Conservation (phyloP, 2,329 filamentous ascomycete species). For the Graphiopsis chlorocephala region DNA sequence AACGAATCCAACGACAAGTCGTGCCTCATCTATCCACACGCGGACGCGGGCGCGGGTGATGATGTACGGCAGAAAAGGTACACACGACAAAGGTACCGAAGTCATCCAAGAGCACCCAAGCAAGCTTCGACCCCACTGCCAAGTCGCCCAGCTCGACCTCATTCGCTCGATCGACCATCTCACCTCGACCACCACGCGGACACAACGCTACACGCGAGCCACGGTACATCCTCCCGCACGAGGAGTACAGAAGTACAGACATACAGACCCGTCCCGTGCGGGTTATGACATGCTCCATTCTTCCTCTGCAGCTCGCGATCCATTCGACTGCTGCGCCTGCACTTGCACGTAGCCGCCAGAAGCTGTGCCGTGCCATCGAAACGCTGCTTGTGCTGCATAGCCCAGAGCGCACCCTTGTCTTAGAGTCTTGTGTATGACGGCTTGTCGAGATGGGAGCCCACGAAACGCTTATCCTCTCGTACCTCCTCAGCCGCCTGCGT, state of each 20-base stretch:
- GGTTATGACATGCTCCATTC: neutral
- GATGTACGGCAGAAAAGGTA: neutral
- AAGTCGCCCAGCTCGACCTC: neutral
- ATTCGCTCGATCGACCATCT: constrained; percentile 3
- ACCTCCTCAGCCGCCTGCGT: neutral
- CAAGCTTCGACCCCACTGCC: neutral
- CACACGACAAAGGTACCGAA: neutral
- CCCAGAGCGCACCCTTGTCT: neutral
- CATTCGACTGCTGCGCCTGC: neutral
- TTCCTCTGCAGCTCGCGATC: neutral
- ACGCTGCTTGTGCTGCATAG: neutral
- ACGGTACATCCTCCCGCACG: constrained; percentile 1
- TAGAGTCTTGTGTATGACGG: neutral
- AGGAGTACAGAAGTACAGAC: neutral
- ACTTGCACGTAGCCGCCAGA: neutral
- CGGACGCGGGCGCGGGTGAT: neutral
- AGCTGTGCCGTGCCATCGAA: neutral
- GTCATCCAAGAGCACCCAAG: neutral
- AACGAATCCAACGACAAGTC: neutral
- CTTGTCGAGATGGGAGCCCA: neutral
- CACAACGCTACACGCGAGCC: neutral
- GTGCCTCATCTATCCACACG: neutral
- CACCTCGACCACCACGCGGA: neutral
- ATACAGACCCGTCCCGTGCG: neutral
- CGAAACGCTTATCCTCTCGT: neutral